Conservation (phyloP, 495 filamentous ascomycete genomes). For the Penicillium subrubescens region DNA sequence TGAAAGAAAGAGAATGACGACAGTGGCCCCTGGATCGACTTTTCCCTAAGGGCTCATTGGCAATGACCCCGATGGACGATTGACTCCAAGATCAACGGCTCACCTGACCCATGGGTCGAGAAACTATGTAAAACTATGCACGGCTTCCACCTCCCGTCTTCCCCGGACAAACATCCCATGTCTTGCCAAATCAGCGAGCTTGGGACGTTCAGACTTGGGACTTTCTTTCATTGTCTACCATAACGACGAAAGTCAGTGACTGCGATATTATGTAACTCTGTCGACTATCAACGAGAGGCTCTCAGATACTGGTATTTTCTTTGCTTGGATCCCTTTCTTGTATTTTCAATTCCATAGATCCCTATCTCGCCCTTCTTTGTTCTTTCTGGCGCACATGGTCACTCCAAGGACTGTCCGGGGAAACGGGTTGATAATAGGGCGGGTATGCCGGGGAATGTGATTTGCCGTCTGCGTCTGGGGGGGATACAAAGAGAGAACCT, state of each 20-base stretch:
- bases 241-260: not conserved
- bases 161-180: slow-evolving; percentile 30
- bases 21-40: slow-evolving; percentile 3
- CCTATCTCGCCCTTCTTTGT: not conserved
- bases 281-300: not conserved
- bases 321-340: not conserved
- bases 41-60: not conserved
- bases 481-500: slow-evolving; percentile 19
- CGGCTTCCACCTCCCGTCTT: slow-evolving; percentile 20
- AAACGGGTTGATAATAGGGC: slow-evolving; percentile 22
- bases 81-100: slow-evolving; percentile 12
- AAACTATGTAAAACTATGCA: slow-evolving; percentile 19
- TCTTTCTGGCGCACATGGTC: slow-evolving; percentile 9
- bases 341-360: not conserved
- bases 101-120: slow-evolving; percentile 25
- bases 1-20: slow-evolving; percentile 3
- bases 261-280: not conserved
- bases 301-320: not conserved
- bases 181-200: slow-evolving; percentile 19
- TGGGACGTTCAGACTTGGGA: not conserved
- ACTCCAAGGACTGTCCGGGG: slow-evolving; percentile 13
- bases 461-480: slow-evolving; percentile 12
- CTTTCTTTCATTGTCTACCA: not conserved
- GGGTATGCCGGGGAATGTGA: slow-evolving; percentile 21
- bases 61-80: slow-evolving; percentile 21